Conservation (phyloP, 2,329 filamentous ascomycete species). For the Claviceps lovelessii region DNA sequence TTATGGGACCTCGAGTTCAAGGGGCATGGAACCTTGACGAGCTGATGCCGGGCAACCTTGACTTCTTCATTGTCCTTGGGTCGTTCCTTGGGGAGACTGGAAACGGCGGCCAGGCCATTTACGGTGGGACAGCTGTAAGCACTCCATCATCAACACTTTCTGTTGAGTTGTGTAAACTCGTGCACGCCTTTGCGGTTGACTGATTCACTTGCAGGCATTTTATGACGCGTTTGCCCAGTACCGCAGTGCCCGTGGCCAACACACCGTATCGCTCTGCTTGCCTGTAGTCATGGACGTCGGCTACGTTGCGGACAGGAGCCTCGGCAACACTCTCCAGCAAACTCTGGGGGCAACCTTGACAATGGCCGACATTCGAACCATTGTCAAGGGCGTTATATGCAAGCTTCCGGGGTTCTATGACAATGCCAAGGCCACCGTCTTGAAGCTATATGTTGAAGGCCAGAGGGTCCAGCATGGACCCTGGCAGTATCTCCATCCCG, state of each 20-base stretch:
- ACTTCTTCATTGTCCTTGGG: slow-evolving; percentile 31
- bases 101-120: slow-evolving; percentile 35
- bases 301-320: slow-evolving; percentile 9
- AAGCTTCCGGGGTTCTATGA: not conserved
- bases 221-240: slow-evolving; percentile 25
- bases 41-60: slow-evolving; percentile 12
- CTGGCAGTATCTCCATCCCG: slow-evolving; percentile 3
- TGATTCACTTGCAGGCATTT: slow-evolving; percentile 18
- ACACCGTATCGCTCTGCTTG: slow-evolving; percentile 8
- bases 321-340: not conserved
- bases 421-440: not conserved
- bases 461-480: not conserved
- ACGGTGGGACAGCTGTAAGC: slow-evolving; percentile 20
- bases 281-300: slow-evolving; percentile 11
- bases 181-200: not conserved
- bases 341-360: slow-evolving; percentile 1
- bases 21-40: slow-evolving; percentile 28
- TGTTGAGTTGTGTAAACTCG: too few relatives aligned
- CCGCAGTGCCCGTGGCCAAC: slow-evolving; percentile 16
- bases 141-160: not conserved
- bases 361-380: slow-evolving; percentile 4
- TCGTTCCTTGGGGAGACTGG: slow-evolving; percentile 28
- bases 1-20: slow-evolving; percentile 21
- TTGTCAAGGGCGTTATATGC: slow-evolving; percentile 5
- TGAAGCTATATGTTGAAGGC: not conserved